Conservation (phyloP, 2,329 filamentous ascomycete species). For the Exophiala spinifera region DNA sequence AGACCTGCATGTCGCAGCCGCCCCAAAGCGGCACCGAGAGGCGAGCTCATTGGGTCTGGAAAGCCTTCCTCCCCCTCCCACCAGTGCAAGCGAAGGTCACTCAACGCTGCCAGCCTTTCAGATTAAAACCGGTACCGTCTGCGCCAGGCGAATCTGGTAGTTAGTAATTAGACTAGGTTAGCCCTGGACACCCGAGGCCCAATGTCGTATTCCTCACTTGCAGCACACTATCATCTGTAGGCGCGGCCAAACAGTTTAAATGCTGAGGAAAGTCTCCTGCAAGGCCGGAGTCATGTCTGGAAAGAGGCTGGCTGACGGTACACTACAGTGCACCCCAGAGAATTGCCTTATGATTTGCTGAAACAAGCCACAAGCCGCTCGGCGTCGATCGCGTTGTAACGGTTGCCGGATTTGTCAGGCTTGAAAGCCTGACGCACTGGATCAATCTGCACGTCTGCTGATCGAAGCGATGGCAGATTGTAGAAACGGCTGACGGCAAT, state of each 20-base stretch:
- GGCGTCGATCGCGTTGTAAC: slow-evolving; percentile 12
- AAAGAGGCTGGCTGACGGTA: background rate
- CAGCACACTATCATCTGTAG: background rate
- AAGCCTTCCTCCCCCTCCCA: background rate
- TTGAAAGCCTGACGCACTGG: background rate
- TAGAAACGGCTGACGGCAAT: too few relatives aligned
- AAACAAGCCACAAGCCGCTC: slow-evolving; percentile 6
- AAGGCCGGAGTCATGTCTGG: background rate
- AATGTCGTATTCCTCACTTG: slow-evolving; percentile 1
- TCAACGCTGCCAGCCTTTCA: slow-evolving; percentile 10
- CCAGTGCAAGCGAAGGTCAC: slow-evolving; percentile 17
- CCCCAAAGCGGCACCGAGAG: background rate
- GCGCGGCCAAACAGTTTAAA: background rate
- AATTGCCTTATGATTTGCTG: slow-evolving; percentile 2
- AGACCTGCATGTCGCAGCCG: slow-evolving; percentile 3
- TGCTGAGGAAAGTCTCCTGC: background rate
- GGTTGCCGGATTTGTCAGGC: background rate
- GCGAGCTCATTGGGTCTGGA: slow-evolving; percentile 3
- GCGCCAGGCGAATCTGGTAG: too few relatives aligned
- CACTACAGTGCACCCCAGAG: too few relatives aligned
- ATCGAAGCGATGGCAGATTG: too few relatives aligned
- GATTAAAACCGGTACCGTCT: slow-evolving; percentile 7
- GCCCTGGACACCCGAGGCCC: background rate
- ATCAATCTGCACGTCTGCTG: background rate
- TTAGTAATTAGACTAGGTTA: background rate